Evolutionary conservation across 2,329 filamentous ascomycete species (phyloP).

Genomic region (Colletotrichum destructivum): DNA sequence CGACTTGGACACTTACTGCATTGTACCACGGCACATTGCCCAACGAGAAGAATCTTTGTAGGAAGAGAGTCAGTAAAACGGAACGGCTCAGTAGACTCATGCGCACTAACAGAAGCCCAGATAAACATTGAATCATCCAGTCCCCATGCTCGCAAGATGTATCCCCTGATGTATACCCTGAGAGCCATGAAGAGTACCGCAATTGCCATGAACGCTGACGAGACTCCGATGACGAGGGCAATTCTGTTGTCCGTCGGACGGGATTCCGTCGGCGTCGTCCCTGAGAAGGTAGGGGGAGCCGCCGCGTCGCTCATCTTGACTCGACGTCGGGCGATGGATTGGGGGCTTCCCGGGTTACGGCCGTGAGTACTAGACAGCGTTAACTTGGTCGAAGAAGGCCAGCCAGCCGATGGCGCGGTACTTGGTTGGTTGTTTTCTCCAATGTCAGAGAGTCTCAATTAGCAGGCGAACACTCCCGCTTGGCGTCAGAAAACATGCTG

Average conservation of each 20-base stretch:
- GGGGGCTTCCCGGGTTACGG: no score
- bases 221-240: background rate
- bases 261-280: background rate
- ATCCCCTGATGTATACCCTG: conserved; percentile 44
- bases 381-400: no score
- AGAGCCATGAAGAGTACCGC: background rate
- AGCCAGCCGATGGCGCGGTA: no score
- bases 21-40: background rate
- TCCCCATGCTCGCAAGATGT: conserved; percentile 46
- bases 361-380: no score
- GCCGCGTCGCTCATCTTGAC: background rate
- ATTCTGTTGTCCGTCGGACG: background rate
- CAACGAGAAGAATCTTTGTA: background rate
- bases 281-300: background rate
- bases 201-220: background rate
- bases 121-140: conserved; percentile 44
- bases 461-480: no score
- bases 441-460: no score
- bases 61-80: background rate
- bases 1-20: background rate
- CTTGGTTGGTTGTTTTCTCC: no score
- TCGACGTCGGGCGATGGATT: no score
- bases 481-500: no score
- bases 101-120: conserved; percentile 8
- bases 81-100: background rate